Conservation (phyloP, 306 rosid species). For the Prunus mira region DNA sequence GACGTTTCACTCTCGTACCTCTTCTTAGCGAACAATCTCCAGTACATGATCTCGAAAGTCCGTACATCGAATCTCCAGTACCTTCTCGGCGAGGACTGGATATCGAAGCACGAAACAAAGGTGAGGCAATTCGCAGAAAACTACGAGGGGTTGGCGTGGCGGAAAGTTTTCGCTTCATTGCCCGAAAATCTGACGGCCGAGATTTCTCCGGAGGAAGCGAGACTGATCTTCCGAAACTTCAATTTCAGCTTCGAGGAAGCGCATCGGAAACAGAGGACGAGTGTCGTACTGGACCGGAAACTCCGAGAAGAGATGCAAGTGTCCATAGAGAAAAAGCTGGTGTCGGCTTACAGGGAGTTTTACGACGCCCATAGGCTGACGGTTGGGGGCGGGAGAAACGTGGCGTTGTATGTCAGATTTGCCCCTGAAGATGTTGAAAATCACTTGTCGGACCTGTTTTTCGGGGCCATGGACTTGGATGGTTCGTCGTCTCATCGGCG, state of each 20-base stretch:
- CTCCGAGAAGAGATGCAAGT: slow-evolving; percentile 53
- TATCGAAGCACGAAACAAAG: slow-evolving; percentile 42
- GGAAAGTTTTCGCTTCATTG: slow-evolving; percentile 42
- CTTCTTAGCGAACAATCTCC: slow-evolving; percentile 64
- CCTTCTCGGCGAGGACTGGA: slow-evolving; percentile 68
- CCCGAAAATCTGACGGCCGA: slow-evolving; percentile 41
- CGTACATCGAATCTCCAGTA: slow-evolving; percentile 49
- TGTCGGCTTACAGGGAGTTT: slow-evolving; percentile 44
- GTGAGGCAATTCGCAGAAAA: slow-evolving; percentile 34
- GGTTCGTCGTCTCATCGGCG: slow-evolving; percentile 14
- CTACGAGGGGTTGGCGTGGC: slow-evolving; percentile 59
- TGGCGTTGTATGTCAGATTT: slow-evolving; percentile 26
- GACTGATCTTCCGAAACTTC: slow-evolving; percentile 46
- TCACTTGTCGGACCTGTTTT: slow-evolving; percentile 53
- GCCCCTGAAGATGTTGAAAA: slow-evolving; percentile 55
- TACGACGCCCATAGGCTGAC: slow-evolving; percentile 27
- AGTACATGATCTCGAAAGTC: slow-evolving; percentile 39
- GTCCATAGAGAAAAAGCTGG: slow-evolving; percentile 36
- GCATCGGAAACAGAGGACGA: slow-evolving; percentile 38
- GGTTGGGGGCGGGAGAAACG: slow-evolving; percentile 25
- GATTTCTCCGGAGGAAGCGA: slow-evolving; percentile 41
- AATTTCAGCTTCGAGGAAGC: slow-evolving; percentile 50
- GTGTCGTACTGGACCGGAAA: slow-evolving; percentile 34
- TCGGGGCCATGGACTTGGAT: slow-evolving; percentile 7
- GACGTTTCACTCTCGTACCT: slow-evolving; percentile 52